Evolutionary conservation across 2,329 filamentous ascomycete genomes (phyloP), one percentile per base, ranked within the genome.

Genomic region (Pestalotiopsis sp.): DNA sequence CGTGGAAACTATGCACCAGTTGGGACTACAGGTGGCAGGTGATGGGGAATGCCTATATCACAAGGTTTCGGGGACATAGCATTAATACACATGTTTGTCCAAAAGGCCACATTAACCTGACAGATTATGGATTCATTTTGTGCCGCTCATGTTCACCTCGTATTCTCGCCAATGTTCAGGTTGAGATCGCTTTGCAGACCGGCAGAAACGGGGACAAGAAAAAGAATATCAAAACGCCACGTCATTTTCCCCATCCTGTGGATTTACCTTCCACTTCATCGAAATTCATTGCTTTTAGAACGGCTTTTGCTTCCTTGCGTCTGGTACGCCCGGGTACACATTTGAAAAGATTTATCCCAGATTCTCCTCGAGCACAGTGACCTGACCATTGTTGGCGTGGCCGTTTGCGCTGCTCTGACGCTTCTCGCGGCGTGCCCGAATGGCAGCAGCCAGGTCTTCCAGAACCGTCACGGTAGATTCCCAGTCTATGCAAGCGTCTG

Each of bases 401-500:
- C 79, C 81, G 56, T 66, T 60, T 25, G 39, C 38, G 6, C 61
- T 39, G 49, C 79, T 80, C 45, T 52, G 14, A 14, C 17, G 25
- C 74, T 83, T 85, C 75, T 89, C 84, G 75, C 96, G 89, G 75
- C 95, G 89, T 72, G 89, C 88, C 65, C 93, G 89, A 66, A 98
- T 92, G 45, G 93, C 93, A n/a, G 90, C 89, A 5, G 96, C 95
- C 38, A 98, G 87, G 74, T 95, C 88, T 81, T 97, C 92, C 27
- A 98, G 87, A 1, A 96, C 93, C 1, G 88, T 84, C 57, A 96
- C 89, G 1, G 95, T 98, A 66, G 85, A 87, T 14, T 97, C 93
- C 95, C 95, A 98, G 85, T 93, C 86, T 78, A 99, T 97, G 84
- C 95, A 99, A 68, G 95, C 95, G 80, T 98, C 95, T 1, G 95